Conservation (phyloP, 2,329 filamentous ascomycete genomes). For the Colletotrichum sp. region DNA sequence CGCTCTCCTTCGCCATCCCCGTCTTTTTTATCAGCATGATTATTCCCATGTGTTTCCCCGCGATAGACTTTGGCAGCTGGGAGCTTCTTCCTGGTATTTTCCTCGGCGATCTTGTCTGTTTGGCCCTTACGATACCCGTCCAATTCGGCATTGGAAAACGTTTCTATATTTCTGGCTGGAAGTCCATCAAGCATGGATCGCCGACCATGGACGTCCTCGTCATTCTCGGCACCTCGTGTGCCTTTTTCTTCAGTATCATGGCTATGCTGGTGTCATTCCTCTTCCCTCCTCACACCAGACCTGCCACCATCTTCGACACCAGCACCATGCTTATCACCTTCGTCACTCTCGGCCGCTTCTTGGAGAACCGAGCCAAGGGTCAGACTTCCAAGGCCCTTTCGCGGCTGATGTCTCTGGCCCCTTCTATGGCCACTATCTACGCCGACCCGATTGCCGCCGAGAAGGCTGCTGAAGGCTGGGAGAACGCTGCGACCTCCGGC, state of each 20-base stretch:
- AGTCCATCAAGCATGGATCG: conserved; percentile 86
- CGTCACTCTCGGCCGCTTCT: conserved; percentile 85
- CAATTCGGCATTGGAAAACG: conserved; percentile 96
- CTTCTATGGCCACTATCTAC: conserved; percentile 97
- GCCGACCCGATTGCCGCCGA: conserved; percentile 91
- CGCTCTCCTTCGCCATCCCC: conserved; percentile 81
- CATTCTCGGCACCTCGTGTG: conserved; percentile 89
- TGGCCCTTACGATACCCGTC: conserved; percentile 86
- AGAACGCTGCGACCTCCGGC: conserved; percentile 41
- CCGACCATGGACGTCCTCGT: conserved; percentile 99
- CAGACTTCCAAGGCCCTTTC: conserved; percentile 95
- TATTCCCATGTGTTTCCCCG: conserved; percentile 82
- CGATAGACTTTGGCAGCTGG: conserved; percentile 77
- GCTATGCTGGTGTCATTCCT: conserved; percentile 85
- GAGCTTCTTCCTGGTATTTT: conserved; percentile 76
- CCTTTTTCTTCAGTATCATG: conserved; percentile 93
- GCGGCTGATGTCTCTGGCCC: conserved; percentile 91
- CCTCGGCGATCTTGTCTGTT: conserved; percentile 85
- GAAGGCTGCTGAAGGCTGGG: conserved; percentile 85
- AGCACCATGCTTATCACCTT: conserved; percentile 99
- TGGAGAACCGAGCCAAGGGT: conserved; percentile 95
- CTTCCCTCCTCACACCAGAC: conserved; percentile 76
- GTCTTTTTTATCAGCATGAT: conserved; percentile 95
- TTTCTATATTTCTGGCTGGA: conserved; percentile 93
- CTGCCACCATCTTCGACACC: conserved; percentile 93